Percentiles rank a stretch among this genome's conserved stretches.
Evolutionary conservation across 257 asterid genomes (phyloP).

Genomic region (Cynanchum wilfordii): DNA sequence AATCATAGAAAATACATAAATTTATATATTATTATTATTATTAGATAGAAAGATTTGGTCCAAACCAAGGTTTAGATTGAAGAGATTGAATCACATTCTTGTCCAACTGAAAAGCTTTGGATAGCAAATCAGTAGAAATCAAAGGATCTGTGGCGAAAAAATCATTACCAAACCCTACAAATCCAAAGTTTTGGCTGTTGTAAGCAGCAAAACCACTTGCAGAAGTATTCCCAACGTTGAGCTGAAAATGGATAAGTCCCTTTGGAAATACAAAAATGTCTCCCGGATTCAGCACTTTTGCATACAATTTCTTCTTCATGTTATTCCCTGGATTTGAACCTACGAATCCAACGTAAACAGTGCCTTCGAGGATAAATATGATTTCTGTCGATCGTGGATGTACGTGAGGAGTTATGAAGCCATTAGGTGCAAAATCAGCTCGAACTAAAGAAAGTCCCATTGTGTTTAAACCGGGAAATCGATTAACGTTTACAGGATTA

Average conservation of each 20-base stretch:
- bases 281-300: neutral
- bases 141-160: too few species aligned
- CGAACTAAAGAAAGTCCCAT: neutral
- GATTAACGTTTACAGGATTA: neutral
- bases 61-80: conserved; percentile 1
- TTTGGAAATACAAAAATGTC: neutral
- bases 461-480: conserved; percentile 1
- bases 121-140: neutral
- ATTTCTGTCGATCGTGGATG: conserved; percentile 1
- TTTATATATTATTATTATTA: too few species aligned
- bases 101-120: conserved; percentile 3
- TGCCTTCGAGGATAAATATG: neutral
- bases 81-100: neutral
- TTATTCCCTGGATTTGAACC: neutral
- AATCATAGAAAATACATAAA: too few species aligned
- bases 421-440: neutral
- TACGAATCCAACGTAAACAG: conserved; percentile 1
- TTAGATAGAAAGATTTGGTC: neutral
- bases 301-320: neutral
- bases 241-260: neutral
- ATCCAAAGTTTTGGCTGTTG: conserved; percentile 2
- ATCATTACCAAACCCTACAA: neutral
- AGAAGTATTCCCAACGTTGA: neutral
- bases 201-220: neutral
- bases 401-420: neutral